Conservation (phyloP, 179 eudicot species). For the Amaranthus tricolor region DNA sequence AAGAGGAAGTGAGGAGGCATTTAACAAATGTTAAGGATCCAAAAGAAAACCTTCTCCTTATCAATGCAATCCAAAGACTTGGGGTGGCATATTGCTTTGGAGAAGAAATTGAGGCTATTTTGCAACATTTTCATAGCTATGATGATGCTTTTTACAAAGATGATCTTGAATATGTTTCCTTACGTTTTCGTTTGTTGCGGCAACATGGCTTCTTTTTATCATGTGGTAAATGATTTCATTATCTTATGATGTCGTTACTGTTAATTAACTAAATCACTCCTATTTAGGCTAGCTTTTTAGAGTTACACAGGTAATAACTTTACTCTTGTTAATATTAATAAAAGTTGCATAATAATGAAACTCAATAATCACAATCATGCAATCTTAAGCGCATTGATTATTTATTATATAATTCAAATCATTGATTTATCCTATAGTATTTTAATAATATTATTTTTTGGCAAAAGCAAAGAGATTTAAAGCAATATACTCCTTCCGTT, state of each 20-base stretch:
- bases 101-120: conserved; percentile 24
- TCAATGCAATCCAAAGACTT: conserved; percentile 38
- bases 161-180: conserved; percentile 28
- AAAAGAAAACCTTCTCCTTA: conserved; percentile 18
- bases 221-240: conserved; percentile 31
- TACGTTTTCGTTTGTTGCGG: conserved; percentile 43
- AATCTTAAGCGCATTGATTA: too few relatives aligned
- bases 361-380: background rate
- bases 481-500: too few relatives aligned
- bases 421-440: too few relatives aligned
- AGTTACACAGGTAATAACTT: background rate
- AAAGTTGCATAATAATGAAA: background rate
- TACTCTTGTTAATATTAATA: background rate
- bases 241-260: too few relatives aligned
- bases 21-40: background rate
- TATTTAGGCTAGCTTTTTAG: background rate
- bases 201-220: conserved; percentile 41
- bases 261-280: background rate
- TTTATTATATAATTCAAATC: too few relatives aligned
- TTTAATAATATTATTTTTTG: too few relatives aligned
- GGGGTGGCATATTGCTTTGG: conserved; percentile 50
- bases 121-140: conserved; percentile 7
- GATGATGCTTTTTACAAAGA: background rate
- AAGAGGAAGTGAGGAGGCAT: background rate
- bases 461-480: too few relatives aligned